Evolutionary conservation across 1,284 basidiomycete species (phyloP).

Genomic region (Salmacisia buchloeana): DNA sequence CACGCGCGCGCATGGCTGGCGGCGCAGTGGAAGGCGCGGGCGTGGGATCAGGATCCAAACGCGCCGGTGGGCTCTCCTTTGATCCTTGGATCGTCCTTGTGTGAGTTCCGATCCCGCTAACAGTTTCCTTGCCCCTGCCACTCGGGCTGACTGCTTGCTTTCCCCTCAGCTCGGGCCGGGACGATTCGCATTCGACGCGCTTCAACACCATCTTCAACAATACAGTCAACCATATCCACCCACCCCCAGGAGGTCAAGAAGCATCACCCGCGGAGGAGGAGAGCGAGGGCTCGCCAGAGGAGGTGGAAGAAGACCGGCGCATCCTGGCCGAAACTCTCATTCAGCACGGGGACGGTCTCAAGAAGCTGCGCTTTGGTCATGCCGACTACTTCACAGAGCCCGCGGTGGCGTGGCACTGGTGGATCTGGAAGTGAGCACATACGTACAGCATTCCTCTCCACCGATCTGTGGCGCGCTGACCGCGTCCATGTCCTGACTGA

Average conservation of each 20-base stretch:
- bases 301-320: not conserved
- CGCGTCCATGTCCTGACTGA: too few species aligned
- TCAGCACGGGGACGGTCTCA: not conserved
- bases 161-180: not conserved
- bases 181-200: not conserved
- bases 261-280: not conserved
- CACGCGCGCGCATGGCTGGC: not conserved
- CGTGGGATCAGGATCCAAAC: not conserved
- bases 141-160: not conserved
- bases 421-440: slow-evolving; percentile 9
- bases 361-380: not conserved
- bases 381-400: not conserved
- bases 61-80: not conserved
- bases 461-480: too few species aligned
- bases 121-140: not conserved
- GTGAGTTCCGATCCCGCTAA: not conserved
- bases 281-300: not conserved
- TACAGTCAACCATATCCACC: not conserved
- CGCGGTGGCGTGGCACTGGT: not conserved
- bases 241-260: not conserved
- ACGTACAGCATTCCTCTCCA: too few species aligned
- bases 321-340: not conserved
- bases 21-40: not conserved
- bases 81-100: slow-evolving; percentile 3
- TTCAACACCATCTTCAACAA: slow-evolving; percentile 7